phyloP scores from a whole-genome alignment of 176 grass and related monocot species.

The Saccharum officinarum region DNA sequence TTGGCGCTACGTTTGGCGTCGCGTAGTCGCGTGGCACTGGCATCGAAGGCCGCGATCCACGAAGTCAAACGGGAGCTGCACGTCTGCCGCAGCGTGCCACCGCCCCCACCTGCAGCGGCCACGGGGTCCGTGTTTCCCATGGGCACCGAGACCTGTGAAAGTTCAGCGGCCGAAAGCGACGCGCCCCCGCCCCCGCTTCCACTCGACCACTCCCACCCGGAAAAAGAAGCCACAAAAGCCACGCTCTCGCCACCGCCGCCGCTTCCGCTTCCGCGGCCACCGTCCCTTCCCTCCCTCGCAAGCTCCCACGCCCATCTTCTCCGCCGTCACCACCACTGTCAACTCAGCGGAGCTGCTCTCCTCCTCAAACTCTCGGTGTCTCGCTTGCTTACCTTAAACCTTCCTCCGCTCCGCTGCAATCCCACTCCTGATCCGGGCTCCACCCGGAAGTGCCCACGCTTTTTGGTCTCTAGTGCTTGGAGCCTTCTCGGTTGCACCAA shows the following conservation, averaged over 20 bases:
- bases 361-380: neutral
- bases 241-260: neutral
- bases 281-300: neutral
- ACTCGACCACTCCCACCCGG: neutral
- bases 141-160: conserved; percentile 33
- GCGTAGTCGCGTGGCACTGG: neutral
- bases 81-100: conserved; percentile 13
- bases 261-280: neutral
- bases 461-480: conserved; percentile 38
- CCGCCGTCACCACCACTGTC: conserved; percentile 7
- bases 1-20: neutral
- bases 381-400: neutral
- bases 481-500: conserved; percentile 44
- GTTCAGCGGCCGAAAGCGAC: conserved; percentile 30
- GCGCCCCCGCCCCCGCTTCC: neutral
- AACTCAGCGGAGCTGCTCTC: neutral
- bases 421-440: conserved; percentile 29
- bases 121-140: conserved; percentile 8
- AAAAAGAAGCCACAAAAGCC: neutral
- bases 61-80: conserved; percentile 6
- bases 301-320: too few relatives aligned
- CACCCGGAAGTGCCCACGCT: conserved; percentile 24
- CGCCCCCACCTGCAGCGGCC: neutral
- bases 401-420: neutral
- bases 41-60: neutral